Evolutionary conservation across 352 stramenopile species (phyloP).

Genomic region (Pythium grandisporangium): DNA sequence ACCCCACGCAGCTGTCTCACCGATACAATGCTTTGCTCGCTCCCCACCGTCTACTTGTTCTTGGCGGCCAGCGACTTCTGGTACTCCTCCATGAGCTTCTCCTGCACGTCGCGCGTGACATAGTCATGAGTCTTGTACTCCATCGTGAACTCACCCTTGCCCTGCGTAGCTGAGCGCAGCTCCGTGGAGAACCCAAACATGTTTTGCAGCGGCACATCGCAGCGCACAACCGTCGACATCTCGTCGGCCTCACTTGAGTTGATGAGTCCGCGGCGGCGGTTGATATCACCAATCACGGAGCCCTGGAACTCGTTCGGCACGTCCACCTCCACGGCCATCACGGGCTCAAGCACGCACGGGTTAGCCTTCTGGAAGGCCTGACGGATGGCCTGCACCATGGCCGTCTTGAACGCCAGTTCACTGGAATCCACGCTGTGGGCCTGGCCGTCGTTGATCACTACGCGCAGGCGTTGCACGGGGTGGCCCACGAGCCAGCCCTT

Average conservation of each 20-base stretch:
- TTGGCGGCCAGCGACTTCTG: constrained; percentile 78
- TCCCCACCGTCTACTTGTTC: constrained; percentile 39
- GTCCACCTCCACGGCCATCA: constrained; percentile 95
- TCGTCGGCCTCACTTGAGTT: constrained; percentile 95
- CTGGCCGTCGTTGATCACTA: constrained; percentile 89
- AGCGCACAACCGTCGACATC: constrained; percentile 87
- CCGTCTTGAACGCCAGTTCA: constrained; percentile 97
- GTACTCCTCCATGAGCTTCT: constrained; percentile 93
- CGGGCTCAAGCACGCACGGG: constrained; percentile 92
- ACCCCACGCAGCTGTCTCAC: no score
- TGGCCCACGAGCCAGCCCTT: constrained; percentile 96
- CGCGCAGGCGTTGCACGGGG: constrained; percentile 85
- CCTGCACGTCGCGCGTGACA: constrained; percentile 90
- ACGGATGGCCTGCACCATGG: constrained; percentile 93
- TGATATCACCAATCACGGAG: constrained; percentile 89
- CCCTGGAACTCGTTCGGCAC: constrained; percentile 96
- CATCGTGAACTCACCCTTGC: constrained; percentile 99
- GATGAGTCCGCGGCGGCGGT: constrained; percentile 93
- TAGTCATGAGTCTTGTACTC: constrained; percentile 97
- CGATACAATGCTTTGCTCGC: background rate
- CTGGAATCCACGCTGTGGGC: constrained; percentile 97
- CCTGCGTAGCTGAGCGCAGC: constrained; percentile 92
- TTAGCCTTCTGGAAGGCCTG: constrained; percentile 91
- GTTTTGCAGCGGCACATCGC: constrained; percentile 94
- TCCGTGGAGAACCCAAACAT: constrained; percentile 99